Evolutionary conservation across 805 yeast species (phyloP).

Genomic region (Kluyveromyces siamensis): DNA sequence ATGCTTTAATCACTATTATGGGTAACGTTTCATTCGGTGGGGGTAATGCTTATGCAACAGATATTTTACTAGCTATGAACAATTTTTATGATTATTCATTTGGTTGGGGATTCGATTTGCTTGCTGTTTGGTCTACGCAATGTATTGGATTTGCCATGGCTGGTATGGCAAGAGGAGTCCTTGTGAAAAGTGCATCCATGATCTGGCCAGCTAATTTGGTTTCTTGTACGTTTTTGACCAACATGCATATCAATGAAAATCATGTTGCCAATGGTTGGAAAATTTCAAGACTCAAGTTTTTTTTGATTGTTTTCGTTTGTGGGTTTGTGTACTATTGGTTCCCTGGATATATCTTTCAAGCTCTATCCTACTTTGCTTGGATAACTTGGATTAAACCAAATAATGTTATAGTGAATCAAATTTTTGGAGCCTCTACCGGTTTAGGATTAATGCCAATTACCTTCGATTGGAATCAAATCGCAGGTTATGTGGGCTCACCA

Average conservation of each 20-base stretch:
- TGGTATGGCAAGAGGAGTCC: constrained; percentile 48
- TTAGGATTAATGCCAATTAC: constrained; percentile 58
- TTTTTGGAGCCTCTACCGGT: constrained; percentile 56
- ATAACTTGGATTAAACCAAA: constrained; percentile 43
- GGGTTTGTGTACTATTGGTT: constrained; percentile 49
- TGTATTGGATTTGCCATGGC: constrained; percentile 60
- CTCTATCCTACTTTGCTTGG: constrained; percentile 44
- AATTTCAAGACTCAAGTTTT: constrained; percentile 43
- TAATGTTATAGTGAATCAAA: constrained; percentile 50
- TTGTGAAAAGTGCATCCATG: constrained; percentile 57
- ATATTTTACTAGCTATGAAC: constrained; percentile 44
- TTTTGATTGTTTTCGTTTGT: constrained; percentile 31
- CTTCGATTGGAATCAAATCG: constrained; percentile 51
- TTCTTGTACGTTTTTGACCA: constrained; percentile 28
- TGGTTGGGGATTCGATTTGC: constrained; percentile 47
- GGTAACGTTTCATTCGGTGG: constrained; percentile 32
- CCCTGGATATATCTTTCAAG: constrained; percentile 52
- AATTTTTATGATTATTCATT: constrained; percentile 37
- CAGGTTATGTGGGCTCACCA: constrained; percentile 51
- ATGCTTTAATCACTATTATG: constrained; percentile 46
- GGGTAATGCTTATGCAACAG: constrained; percentile 49
- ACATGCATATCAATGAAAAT: constrained; percentile 13
- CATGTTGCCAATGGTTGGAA: constrained; percentile 18
- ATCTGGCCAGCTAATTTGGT: constrained; percentile 67
- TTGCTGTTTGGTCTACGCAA: constrained; percentile 48